A percentile compares a stretch with the other conserved stretches of the same genome.
Evolutionary conservation across 1,284 basidiomycete species (phyloP).

Genomic region (Sporisorium graminicola): DNA sequence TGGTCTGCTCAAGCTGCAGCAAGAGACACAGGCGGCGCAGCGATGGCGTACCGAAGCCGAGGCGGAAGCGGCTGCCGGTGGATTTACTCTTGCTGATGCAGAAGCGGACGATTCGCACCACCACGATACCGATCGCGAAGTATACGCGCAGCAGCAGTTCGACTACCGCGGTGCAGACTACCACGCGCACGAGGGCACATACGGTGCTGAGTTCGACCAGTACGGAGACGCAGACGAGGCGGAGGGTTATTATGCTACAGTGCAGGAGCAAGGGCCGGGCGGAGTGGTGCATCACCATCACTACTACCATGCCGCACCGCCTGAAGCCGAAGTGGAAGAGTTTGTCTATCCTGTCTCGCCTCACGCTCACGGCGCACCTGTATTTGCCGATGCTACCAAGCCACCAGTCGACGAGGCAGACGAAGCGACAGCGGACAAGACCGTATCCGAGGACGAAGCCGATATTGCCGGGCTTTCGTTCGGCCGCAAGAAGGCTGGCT

Average conservation of each 20-base stretch:
- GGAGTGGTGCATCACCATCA: slow-evolving; percentile 60
- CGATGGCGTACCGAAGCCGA: slow-evolving; percentile 56
- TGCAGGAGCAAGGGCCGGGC: slow-evolving; percentile 38
- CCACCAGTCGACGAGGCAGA: not conserved
- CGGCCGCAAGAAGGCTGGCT: slow-evolving; percentile 32
- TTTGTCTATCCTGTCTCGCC: slow-evolving; percentile 11
- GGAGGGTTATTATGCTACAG: slow-evolving; percentile 28
- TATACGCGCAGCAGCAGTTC: slow-evolving; percentile 13
- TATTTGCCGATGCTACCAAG: not conserved
- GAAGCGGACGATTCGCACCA: slow-evolving; percentile 18
- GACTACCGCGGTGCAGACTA: slow-evolving; percentile 26
- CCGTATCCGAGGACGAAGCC: slow-evolving; percentile 57
- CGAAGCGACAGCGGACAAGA: slow-evolving; percentile 13
- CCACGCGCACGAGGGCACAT: not conserved
- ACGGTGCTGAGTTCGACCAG: slow-evolving; percentile 26
- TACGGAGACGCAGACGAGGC: slow-evolving; percentile 43
- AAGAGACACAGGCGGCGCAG: slow-evolving; percentile 34
- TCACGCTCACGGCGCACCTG: not conserved
- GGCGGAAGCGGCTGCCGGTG: slow-evolving; percentile 60
- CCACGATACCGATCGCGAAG: not conserved
- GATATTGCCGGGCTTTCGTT: slow-evolving; percentile 62
- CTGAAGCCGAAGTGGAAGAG: slow-evolving; percentile 7
- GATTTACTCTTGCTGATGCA: slow-evolving; percentile 45
- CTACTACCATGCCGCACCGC: slow-evolving; percentile 52
- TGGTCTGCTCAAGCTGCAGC: slow-evolving; percentile 44